phyloP scores from a whole-genome alignment of 2,329 filamentous ascomycete species.

The Keithomyces neogunnii region DNA sequence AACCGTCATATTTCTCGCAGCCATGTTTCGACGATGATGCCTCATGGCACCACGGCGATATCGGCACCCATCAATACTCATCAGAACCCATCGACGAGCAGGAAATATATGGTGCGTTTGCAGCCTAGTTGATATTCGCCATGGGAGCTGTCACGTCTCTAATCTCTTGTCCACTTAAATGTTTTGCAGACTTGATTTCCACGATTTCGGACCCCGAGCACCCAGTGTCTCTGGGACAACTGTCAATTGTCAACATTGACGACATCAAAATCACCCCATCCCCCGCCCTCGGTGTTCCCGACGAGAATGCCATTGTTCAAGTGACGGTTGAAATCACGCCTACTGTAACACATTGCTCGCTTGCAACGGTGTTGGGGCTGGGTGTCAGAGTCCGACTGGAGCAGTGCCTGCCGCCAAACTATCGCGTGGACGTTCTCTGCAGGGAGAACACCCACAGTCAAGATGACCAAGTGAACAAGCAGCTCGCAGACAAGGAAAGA shows the following conservation, averaged over 20 bases:
- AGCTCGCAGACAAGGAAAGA: constrained; percentile 90
- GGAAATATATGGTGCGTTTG: constrained; percentile 75
- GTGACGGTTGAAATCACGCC: constrained; percentile 88
- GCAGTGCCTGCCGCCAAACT: constrained; percentile 83
- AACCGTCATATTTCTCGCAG: constrained; percentile 33
- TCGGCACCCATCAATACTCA: constrained; percentile 16
- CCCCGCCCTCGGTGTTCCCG: constrained; percentile 28
- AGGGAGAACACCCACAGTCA: constrained; percentile 95
- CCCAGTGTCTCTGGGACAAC: constrained; percentile 82
- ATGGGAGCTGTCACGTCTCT: too few relatives aligned
- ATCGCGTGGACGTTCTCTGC: constrained; percentile 84
- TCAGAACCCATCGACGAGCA: constrained; percentile 90
- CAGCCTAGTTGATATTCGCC: not conserved
- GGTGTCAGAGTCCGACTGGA: constrained; percentile 88
- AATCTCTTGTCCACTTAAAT: constrained; percentile 9
- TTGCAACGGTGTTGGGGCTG: constrained; percentile 92
- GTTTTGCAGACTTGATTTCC: constrained; percentile 69
- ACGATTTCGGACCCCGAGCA: constrained; percentile 96
- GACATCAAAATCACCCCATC: constrained; percentile 68
- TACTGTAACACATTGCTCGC: constrained; percentile 92
- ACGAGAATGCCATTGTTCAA: constrained; percentile 51
- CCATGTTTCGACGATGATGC: constrained; percentile 30
- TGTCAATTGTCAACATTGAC: constrained; percentile 91
- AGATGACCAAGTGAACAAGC: constrained; percentile 93
- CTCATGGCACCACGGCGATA: constrained; percentile 23